phyloP scores from a whole-genome alignment of 2,329 filamentous ascomycete genomes.

The Trichoderma cornu-damae region DNA sequence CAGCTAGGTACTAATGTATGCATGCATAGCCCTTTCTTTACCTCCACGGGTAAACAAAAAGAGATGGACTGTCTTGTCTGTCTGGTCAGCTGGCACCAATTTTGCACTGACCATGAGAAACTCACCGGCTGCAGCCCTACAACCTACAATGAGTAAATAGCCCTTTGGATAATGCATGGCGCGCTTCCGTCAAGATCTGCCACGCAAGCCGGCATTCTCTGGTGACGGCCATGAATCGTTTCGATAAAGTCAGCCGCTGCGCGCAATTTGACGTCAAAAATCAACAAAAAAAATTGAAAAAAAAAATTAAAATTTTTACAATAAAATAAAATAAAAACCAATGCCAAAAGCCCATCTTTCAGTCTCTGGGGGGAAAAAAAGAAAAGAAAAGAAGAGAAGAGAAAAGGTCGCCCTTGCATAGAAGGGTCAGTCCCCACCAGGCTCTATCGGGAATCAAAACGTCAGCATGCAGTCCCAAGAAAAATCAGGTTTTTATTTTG shows the following conservation, averaged over 20 bases:
- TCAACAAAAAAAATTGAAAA: too few species aligned
- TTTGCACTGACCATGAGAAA: background rate
- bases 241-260: background rate
- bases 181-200: background rate
- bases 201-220: background rate
- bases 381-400: too few species aligned
- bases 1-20: too few species aligned
- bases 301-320: too few species aligned
- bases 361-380: too few species aligned
- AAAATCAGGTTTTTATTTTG: background rate
- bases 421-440: background rate
- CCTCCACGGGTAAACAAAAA: background rate
- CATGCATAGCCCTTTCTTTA: too few species aligned
- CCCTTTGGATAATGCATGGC: background rate
- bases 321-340: too few species aligned
- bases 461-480: background rate
- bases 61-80: background rate
- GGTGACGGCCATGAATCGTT: background rate
- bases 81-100: background rate
- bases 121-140: slow-evolving; percentile 4
- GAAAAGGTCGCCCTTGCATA: background rate
- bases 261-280: background rate
- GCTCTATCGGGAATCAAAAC: background rate
- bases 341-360: too few species aligned
- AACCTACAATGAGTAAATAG: background rate